These are phyloP conservation scores for Hymenoscyphus scutula DNA, from an alignment of 2,329 filamentous ascomycete species.

Conservation along the genomic window DNA sequence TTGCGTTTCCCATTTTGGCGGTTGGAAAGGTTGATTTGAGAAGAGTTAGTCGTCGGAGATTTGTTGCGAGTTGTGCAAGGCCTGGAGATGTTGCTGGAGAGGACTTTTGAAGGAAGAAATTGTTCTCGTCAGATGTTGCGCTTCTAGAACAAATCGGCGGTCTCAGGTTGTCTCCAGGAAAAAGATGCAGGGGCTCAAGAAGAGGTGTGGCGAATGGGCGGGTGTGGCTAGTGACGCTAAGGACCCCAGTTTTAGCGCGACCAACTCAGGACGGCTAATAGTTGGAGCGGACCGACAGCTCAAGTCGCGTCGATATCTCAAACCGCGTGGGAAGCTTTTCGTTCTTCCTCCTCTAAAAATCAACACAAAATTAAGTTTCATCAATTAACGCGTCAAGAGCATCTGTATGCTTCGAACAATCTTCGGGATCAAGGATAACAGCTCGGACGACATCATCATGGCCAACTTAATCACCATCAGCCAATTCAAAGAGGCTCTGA, in stretches of 20 bases:
- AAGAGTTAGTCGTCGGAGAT: background rate
- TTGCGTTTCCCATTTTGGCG: slow-evolving; percentile 29
- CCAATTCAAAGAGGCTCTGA: slow-evolving; percentile 33
- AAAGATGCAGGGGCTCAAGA: too few species aligned
- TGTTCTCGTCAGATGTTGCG: slow-evolving; percentile 2
- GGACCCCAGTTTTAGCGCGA: too few species aligned
- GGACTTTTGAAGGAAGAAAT: slow-evolving; percentile 3
- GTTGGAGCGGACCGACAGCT: slow-evolving; percentile 8
- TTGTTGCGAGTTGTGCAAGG: background rate
- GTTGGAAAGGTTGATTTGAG: slow-evolving; percentile 4
- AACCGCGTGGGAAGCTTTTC: background rate
- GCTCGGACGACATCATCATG: slow-evolving; percentile 21
- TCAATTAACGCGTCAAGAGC: slow-evolving; percentile 8
- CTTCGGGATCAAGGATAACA: slow-evolving; percentile 18
- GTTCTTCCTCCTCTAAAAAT: slow-evolving; percentile 19
- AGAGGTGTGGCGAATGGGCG: too few species aligned
- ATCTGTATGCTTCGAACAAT: slow-evolving; percentile 22
- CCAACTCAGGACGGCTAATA: background rate
- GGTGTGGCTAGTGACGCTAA: background rate
- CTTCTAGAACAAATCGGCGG: slow-evolving; percentile 1
- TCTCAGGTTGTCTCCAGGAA: background rate
- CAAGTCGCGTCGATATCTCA: slow-evolving; percentile 10
- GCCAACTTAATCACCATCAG: slow-evolving; percentile 27
- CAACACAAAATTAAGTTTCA: slow-evolving; percentile 19
- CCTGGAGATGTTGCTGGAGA: slow-evolving; percentile 6